These are phyloP conservation scores for Baorangia bicolor DNA, from an alignment of 768 basidiomycete species.

Conservation along the genomic window DNA sequence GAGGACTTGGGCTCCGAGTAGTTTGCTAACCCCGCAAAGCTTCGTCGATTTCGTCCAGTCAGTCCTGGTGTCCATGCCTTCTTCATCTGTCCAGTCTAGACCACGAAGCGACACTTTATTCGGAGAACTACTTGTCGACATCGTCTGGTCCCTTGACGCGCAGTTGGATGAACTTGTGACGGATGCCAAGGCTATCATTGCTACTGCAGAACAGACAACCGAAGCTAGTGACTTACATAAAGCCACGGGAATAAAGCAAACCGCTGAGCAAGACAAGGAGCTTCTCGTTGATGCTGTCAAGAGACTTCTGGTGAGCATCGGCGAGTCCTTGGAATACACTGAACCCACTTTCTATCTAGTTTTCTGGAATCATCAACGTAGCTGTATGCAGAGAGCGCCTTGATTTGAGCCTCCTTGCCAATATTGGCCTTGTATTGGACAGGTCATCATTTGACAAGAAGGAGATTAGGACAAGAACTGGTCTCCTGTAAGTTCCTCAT, in stretches of 20 bases:
- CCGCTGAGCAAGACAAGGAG: conserved; percentile 63
- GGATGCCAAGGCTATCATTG: conserved; percentile 49
- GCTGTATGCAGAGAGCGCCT: conserved; percentile 71
- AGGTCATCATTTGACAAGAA: conserved; percentile 68
- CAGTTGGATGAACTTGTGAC: conserved; percentile 68
- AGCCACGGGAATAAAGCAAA: conserved; percentile 47
- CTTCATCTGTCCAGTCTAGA: conserved; percentile 47
- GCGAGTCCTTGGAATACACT: neutral
- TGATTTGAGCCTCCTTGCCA: conserved; percentile 61
- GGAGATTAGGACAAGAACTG: conserved; percentile 77
- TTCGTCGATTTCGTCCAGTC: conserved; percentile 67
- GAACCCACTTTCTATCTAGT: conserved; percentile 39
- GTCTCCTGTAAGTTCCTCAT: conserved; percentile 63
- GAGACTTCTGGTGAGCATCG: conserved; percentile 51
- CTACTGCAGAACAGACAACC: conserved; percentile 27
- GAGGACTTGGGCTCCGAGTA: conserved; percentile 51
- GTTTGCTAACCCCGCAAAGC: conserved; percentile 44
- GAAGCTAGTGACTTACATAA: conserved; percentile 25
- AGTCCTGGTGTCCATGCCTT: conserved; percentile 60
- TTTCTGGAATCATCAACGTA: conserved; percentile 53
- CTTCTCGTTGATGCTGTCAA: conserved; percentile 57
- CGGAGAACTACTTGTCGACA: conserved; percentile 73
- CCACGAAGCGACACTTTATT: conserved; percentile 46
- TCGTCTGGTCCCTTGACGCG: conserved; percentile 79
- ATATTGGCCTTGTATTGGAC: conserved; percentile 68